phyloP scores from a whole-genome alignment of 2,329 filamentous ascomycete species.

The Pleomassaria siparia region DNA sequence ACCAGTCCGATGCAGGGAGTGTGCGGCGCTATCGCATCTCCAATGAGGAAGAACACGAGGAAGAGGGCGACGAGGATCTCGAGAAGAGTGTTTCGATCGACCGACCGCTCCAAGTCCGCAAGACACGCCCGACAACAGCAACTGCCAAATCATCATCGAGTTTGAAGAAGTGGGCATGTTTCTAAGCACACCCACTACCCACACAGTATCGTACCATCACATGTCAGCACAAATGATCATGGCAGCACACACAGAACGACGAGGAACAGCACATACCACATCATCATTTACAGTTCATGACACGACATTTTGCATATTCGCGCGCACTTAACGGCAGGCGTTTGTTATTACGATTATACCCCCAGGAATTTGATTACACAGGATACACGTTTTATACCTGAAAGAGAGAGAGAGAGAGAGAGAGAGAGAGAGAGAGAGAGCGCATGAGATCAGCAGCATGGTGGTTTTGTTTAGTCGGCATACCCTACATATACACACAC shows the following conservation, averaged over 20 bases:
- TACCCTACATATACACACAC: not conserved
- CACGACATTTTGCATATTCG: conserved; percentile 4
- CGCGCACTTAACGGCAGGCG: conserved; percentile 9
- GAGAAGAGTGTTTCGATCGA: conserved; percentile 18
- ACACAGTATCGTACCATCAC: not conserved
- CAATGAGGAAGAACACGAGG: conserved; percentile 24
- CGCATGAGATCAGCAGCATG: not conserved
- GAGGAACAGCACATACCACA: not conserved
- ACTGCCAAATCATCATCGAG: not conserved
- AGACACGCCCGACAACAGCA: not conserved
- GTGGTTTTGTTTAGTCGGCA: not conserved
- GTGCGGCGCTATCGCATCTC: conserved; percentile 42
- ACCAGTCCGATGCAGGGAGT: conserved; percentile 37
- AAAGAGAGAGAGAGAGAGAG: too few species aligned
- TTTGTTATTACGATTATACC: conserved; percentile 15
- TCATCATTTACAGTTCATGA: not conserved
- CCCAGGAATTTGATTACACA: conserved; percentile 4
- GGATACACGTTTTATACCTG: not conserved
- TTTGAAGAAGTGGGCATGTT: conserved; percentile 5
- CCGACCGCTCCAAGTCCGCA: conserved; percentile 3
- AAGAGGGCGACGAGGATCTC: conserved; percentile 15
- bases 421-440: too few species aligned
- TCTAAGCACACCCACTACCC: not conserved
- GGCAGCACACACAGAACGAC: too few species aligned
- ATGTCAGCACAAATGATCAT: not conserved